Evolutionary conservation across 2,329 filamentous ascomycete species (phyloP), one percentile per base, ranked within the genome.

Genomic region (Colletotrichum sp.): DNA sequence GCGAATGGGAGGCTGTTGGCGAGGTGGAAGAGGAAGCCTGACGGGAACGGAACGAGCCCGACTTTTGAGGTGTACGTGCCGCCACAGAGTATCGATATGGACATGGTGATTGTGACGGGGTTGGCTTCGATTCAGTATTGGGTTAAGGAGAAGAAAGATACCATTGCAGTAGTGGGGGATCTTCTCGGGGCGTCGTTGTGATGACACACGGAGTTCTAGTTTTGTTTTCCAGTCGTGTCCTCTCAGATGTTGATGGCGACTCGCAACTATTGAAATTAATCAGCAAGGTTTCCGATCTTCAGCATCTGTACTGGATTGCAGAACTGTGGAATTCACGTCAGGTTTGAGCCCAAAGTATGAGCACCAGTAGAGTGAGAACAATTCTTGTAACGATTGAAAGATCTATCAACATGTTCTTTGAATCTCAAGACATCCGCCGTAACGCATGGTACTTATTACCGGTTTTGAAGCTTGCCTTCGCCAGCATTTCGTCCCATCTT

Each of bases 11-110:
- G 39, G 15, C 7, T 72, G 10, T 26, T 77, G 48, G 72, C 68
- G 8, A 71, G 65, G 7, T 75, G 60, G 60, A 48, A 32, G 28
- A 70, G 24, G 32, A 34, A 57, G 26, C 68, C 75, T 3, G 68
- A 72, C 18, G 75, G 75, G 9, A 52, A 60, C 4, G 67, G 60
- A 8, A 18, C 72, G 18, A 18, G n/a, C 7, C 69, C 75, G n/a
- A 68, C 60, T 3, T 77, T 77, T 65, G 72, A 72, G 65, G 59
- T 72, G 26, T 76, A 55, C 30, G 60, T 77, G 12, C 75, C 68
- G 30, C 64, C 72, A 13, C 65, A 60, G 60, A 77, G 60, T 8
- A 55, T 77, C n/a, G 75, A 76, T 3, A 72, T 76, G 65, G 75
- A 76, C 22, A 68, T 76, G 72, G 26, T 77, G 1, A 48, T 77